phyloP scores from a whole-genome alignment of 2,329 filamentous ascomycete genomes.

The Colletotrichum noveboracense region DNA sequence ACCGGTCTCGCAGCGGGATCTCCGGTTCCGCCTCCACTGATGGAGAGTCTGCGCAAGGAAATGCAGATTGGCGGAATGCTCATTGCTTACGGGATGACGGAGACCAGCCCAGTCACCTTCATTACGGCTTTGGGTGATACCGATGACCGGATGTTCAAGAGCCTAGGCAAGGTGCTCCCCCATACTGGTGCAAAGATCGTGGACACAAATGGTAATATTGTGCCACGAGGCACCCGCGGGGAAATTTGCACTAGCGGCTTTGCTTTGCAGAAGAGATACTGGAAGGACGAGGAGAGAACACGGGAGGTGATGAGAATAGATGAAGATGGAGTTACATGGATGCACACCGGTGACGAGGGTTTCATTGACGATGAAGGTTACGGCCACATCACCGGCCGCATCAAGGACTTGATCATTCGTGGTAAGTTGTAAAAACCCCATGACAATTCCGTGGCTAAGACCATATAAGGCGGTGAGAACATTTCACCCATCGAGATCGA shows the following conservation, averaged over 20 bases:
- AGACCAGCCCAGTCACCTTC: not conserved
- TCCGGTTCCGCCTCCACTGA: not conserved
- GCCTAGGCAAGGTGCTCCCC: not conserved
- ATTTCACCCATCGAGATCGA: not conserved
- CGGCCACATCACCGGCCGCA: not conserved
- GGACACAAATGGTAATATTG: slow-evolving; percentile 31
- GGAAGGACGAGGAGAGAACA: slow-evolving; percentile 51
- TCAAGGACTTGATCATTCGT: not conserved
- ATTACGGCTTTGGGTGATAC: not conserved
- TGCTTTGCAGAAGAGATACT: slow-evolving; percentile 64
- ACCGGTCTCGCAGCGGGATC: not conserved
- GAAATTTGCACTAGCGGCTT: slow-evolving; percentile 72
- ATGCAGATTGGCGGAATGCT: not conserved
- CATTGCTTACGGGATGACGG: not conserved
- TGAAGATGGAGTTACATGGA: not conserved
- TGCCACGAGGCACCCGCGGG: slow-evolving; percentile 60
- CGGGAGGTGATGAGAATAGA: not conserved
- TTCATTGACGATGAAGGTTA: not conserved
- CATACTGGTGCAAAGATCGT: not conserved
- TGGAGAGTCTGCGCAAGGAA: not conserved
- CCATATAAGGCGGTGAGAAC: not conserved
- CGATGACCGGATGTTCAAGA: not conserved
- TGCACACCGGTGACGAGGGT: not conserved
- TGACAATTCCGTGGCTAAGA: not conserved
- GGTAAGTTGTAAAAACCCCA: not conserved